phyloP scores from a whole-genome alignment of 805 yeast species.

The Wickerhamiella nectarea region DNA sequence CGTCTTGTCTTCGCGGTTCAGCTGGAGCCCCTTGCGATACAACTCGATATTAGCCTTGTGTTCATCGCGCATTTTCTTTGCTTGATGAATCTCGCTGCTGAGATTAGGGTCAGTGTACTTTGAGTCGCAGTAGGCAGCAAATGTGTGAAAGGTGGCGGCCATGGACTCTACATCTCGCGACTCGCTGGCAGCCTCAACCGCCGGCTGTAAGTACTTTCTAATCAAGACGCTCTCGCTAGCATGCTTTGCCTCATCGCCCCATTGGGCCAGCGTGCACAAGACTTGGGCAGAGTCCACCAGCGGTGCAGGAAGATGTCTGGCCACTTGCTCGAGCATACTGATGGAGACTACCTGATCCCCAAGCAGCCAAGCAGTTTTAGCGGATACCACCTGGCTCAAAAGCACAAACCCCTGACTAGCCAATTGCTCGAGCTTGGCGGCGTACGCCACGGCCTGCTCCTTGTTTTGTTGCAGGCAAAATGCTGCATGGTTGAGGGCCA shows the following conservation, averaged over 20 bases:
- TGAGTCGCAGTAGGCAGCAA: conserved; percentile 53
- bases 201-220: conserved; percentile 40
- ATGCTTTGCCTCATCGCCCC: conserved; percentile 61
- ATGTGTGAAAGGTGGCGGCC: conserved; percentile 34
- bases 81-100: conserved; percentile 27
- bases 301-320: background rate
- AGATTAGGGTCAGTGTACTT: conserved; percentile 12
- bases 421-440: conserved; percentile 14
- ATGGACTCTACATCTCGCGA: conserved; percentile 23
- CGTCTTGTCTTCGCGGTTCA: background rate
- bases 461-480: conserved; percentile 10
- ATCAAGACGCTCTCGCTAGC: conserved; percentile 50
- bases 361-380: conserved; percentile 52
- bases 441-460: conserved; percentile 4
- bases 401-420: background rate
- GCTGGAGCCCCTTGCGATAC: background rate
- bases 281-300: conserved; percentile 19
- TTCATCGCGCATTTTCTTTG: conserved; percentile 9
- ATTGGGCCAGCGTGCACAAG: conserved; percentile 31
- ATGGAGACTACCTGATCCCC: conserved; percentile 46
- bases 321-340: conserved; percentile 31
- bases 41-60: background rate
- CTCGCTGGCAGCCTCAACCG: conserved; percentile 18
- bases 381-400: conserved; percentile 32
- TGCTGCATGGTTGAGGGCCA: conserved; percentile 7